These are phyloP conservation scores for Chlorella sp. DNA, from an alignment of 139 green algal genomes.

Conservation along the genomic window DNA sequence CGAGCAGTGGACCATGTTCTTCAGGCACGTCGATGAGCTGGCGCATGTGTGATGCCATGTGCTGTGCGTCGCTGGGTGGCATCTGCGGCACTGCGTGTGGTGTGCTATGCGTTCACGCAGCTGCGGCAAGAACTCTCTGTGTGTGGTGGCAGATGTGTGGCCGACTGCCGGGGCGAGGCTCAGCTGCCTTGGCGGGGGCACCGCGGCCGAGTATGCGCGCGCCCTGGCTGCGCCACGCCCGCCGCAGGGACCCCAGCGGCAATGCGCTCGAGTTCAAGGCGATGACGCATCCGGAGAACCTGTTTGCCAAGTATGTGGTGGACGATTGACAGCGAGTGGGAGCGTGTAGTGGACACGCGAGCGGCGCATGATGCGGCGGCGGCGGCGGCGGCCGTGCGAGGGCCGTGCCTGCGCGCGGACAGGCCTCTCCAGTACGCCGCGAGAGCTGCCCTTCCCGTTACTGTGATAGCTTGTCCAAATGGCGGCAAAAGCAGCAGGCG, in stretches of 20 bases:
- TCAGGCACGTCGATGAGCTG: too few species aligned
- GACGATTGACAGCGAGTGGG: too few species aligned
- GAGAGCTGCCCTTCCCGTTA: too few species aligned
- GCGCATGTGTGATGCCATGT: conserved; percentile 38
- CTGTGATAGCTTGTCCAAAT: too few species aligned
- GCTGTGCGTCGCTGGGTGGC: background rate
- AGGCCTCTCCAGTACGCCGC: too few species aligned
- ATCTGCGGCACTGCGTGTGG: background rate
- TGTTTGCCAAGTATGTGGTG: conserved; percentile 85
- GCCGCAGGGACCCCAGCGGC: too few species aligned
- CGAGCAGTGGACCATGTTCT: conserved; percentile 89
- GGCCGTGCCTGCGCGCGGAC: too few species aligned
- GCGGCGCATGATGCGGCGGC: too few species aligned
- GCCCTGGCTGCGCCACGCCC: background rate
- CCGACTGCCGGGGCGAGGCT: background rate
- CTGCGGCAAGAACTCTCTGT: background rate
- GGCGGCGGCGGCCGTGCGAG: too few species aligned
- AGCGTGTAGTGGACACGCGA: too few species aligned
- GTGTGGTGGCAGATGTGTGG: background rate
- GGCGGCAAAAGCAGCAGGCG: too few species aligned
- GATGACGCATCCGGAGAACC: conserved; percentile 85
- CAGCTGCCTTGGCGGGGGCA: background rate
- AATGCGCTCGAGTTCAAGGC: conserved; percentile 95
- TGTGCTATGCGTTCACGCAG: background rate
- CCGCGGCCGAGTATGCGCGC: too few species aligned